Evolutionary conservation across 495 filamentous ascomycete genomes (phyloP), one percentile per base, ranked within the genome.

Genomic region (Penicillium fimorum): DNA sequence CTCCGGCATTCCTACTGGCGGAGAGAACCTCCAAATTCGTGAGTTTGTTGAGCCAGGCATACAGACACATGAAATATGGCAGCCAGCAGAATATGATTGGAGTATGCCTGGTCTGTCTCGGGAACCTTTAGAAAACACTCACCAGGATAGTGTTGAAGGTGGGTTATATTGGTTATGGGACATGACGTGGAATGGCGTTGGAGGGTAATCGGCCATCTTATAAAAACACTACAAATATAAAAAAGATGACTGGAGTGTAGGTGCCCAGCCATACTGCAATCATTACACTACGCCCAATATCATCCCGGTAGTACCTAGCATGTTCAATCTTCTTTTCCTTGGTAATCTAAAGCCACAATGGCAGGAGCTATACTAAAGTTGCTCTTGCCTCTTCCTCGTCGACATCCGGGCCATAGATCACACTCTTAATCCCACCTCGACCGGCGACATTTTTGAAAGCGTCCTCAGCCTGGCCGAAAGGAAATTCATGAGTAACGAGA

Each of bases 401-500:
- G 2, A 68, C 58, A 22, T 50, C 56, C 27, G 68, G 68, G 5
- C 68, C 68, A 46, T 67, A 71, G 42, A 71, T 71, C 11, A 71
- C 66, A 38, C 59, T 65, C 47, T 71, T 71, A 24, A 69, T 67
- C 7, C 69, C 69, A 20, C 27, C 41, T 15, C 60, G 45, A 15
- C 56, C 48, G 6, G 56, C 56, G 15, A 65, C 67, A 57, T 62
- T 59, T 22, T 61, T 38, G 47, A 66, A 66, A 2, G 64, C 64
- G 11, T 61, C 44, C 41, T 63, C 60, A 1, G 56, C 64, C 47
- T 57, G 32, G 4, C 38, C 32, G 38, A 66, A 66, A 13, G 60
- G 33, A 25, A 52, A 66, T 20, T 66, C 60, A 41, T 82, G 76
- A 18, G 84, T 87, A 33, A 95, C 80, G 12, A 96, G 72, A 63